phyloP scores from a whole-genome alignment of 2,329 filamentous ascomycete genomes.

The Botrytis sinoallii region DNA sequence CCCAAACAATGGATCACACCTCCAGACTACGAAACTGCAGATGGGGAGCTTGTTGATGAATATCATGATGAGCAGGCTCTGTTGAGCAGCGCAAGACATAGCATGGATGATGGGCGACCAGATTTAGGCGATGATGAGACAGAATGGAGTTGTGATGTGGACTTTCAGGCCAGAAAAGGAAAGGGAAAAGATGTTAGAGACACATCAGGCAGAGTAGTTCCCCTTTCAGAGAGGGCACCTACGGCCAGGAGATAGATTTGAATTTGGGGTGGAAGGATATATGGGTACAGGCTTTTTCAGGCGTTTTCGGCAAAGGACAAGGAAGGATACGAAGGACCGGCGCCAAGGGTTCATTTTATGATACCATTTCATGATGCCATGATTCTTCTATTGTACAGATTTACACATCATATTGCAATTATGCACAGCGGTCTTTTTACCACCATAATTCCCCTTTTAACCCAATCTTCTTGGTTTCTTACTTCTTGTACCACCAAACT shows the following conservation, averaged over 20 bases:
- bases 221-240: constrained; percentile 52
- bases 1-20: constrained; percentile 78
- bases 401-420: constrained; percentile 13
- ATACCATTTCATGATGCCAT: constrained; percentile 27
- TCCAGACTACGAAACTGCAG: constrained; percentile 70
- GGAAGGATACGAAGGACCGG: constrained; percentile 21
- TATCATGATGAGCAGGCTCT: constrained; percentile 55
- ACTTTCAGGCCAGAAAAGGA: constrained; percentile 40
- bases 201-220: constrained; percentile 49
- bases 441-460: constrained; percentile 23
- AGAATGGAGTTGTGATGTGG: constrained; percentile 47
- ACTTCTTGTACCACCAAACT: constrained; percentile 93
- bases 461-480: constrained; percentile 75
- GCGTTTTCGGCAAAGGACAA: constrained; percentile 23
- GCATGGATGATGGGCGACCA: constrained; percentile 29
- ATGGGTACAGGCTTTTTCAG: not conserved
- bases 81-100: constrained; percentile 43
- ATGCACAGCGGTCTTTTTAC: constrained; percentile 18
- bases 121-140: constrained; percentile 35
- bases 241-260: constrained; percentile 25
- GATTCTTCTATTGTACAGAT: constrained; percentile 22
- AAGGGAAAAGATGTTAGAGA: constrained; percentile 45
- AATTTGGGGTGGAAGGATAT: constrained; percentile 17
- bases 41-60: constrained; percentile 62
- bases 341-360: constrained; percentile 21